Evolutionary conservation across 768 basidiomycete species (phyloP).

Genomic region (Ramaria rubella): DNA sequence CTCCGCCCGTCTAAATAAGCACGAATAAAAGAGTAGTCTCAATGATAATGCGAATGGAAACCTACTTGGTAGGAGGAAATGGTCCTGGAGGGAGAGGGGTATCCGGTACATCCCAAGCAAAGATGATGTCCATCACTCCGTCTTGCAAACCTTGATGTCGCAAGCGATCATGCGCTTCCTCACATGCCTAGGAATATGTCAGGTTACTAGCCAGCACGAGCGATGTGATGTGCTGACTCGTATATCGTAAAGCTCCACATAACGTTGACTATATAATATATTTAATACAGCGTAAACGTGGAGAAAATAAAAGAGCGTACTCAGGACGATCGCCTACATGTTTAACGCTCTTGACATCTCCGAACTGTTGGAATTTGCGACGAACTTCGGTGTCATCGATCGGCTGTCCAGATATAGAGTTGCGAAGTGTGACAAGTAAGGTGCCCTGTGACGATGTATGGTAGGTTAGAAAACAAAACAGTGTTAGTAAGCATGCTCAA

Average conservation of each 20-base stretch:
- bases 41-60: not conserved
- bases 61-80: conserved; percentile 29
- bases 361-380: conserved; percentile 80
- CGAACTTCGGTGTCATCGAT: conserved; percentile 84
- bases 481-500: not conserved
- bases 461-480: not conserved
- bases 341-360: conserved; percentile 79
- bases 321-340: conserved; percentile 58
- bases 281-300: conserved; percentile 3
- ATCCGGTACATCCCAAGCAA: conserved; percentile 75
- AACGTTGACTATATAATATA: conserved; percentile 55
- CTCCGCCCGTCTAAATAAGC: conserved; percentile 5
- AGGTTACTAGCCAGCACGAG: conserved; percentile 5
- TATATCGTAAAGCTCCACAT: conserved; percentile 92
- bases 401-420: conserved; percentile 56
- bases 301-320: conserved; percentile 29
- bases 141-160: conserved; percentile 75
- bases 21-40: not conserved
- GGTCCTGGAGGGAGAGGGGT: conserved; percentile 40
- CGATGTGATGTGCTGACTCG: conserved; percentile 42
- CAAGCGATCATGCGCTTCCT: conserved; percentile 73
- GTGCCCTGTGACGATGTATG: conserved; percentile 54
- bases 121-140: conserved; percentile 82
- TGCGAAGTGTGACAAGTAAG: conserved; percentile 69
- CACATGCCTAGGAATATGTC: conserved; percentile 48